Conservation (phyloP, 139 green algal species). For the Chlamydomonas applanata region DNA sequence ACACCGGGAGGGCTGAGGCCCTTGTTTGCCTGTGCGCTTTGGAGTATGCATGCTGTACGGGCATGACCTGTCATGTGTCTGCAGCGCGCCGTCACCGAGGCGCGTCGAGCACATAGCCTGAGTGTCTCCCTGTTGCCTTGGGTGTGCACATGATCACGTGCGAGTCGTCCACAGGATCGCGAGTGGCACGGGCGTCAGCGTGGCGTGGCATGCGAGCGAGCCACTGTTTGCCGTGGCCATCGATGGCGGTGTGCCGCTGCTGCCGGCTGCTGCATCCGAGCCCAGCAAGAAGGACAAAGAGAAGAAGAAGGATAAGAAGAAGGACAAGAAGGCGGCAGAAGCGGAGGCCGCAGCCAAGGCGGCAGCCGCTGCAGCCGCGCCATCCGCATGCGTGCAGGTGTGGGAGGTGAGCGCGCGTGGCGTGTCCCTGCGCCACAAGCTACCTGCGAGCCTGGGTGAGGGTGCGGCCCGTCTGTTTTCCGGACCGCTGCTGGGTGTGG, state of each 20-base stretch:
- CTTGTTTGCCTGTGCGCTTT: too few species aligned
- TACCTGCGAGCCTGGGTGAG: neutral
- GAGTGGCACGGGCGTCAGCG: slow-evolving; percentile 9
- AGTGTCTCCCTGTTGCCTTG: too few species aligned
- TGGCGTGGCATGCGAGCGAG: slow-evolving; percentile 26
- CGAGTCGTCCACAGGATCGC: neutral
- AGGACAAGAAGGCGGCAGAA: slow-evolving; percentile 11
- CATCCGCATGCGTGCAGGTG: neutral
- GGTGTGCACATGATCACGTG: neutral
- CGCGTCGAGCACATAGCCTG: too few species aligned
- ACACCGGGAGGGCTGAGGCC: too few species aligned
- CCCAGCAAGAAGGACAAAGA: slow-evolving; percentile 6
- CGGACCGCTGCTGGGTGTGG: slow-evolving; percentile 31
- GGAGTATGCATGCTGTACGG: too few species aligned
- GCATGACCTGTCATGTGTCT: too few species aligned
- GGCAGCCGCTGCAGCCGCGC: slow-evolving; percentile 6
- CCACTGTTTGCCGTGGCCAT: slow-evolving; percentile 15
- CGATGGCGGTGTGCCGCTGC: neutral
- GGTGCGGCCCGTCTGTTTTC: neutral
- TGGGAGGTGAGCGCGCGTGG: neutral
- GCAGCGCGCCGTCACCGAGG: too few species aligned
- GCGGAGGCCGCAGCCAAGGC: neutral
- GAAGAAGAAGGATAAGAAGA: neutral
- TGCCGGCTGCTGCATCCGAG: too few species aligned
- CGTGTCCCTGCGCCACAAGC: neutral